Evolutionary conservation across 352 stramenopile genomes (phyloP).

Genomic region (Detonula confervacea): DNA sequence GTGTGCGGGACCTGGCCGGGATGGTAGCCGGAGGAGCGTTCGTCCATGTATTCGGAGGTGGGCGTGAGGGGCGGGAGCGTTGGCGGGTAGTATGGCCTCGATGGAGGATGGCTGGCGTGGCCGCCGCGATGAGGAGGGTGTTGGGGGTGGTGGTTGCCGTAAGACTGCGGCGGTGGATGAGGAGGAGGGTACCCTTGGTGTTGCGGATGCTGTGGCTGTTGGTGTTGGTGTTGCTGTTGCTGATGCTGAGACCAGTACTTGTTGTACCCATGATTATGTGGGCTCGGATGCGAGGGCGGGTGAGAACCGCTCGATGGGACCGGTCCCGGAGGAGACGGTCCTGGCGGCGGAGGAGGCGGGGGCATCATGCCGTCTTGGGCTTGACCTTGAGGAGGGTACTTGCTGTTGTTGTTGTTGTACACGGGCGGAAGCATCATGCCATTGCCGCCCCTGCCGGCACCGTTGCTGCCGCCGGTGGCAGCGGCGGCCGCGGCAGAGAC

Average conservation of each 20-base stretch:
- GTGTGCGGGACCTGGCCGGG: conserved; percentile 7
- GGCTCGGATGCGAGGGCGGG: background rate
- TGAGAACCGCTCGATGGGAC: background rate
- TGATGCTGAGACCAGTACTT: conserved; percentile 9
- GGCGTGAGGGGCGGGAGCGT: conserved; percentile 26
- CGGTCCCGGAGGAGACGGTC: background rate
- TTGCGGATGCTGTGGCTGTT: background rate
- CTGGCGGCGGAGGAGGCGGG: conserved; percentile 8
- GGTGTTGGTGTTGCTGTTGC: background rate
- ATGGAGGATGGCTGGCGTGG: background rate
- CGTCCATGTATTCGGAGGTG: conserved; percentile 7
- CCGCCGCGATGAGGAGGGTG: background rate
- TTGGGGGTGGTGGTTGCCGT: background rate
- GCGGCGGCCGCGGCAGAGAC: background rate
- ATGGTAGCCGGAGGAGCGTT: background rate
- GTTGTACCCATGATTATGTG: conserved; percentile 15
- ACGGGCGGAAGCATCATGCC: background rate
- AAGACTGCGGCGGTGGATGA: background rate
- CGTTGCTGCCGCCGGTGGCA: background rate
- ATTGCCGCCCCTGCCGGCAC: too few relatives aligned
- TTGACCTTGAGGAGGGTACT: too few relatives aligned
- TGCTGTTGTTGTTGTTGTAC: too few relatives aligned
- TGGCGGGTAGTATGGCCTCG: conserved; percentile 22
- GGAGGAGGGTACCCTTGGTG: background rate
- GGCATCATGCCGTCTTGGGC: background rate